phyloP scores from a whole-genome alignment of 2,329 filamentous ascomycete species.

The Alternaria metachromatica region DNA sequence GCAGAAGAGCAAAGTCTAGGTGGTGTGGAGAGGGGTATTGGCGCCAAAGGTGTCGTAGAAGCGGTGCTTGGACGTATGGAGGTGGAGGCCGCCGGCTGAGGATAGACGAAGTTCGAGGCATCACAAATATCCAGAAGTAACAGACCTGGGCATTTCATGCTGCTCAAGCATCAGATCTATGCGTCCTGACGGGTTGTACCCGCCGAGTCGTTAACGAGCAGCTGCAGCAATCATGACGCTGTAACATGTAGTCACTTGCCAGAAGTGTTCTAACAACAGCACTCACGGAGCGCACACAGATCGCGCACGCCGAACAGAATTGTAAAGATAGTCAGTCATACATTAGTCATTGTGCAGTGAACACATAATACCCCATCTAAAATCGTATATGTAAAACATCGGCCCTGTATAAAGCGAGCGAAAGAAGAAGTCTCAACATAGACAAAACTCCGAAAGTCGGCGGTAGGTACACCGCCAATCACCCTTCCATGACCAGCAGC shows the following conservation, averaged over 20 bases:
- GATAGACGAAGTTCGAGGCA: not conserved
- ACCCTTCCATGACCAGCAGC: slow-evolving; percentile 36
- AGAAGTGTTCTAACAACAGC: not conserved
- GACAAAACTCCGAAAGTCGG: not conserved
- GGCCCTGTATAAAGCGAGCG: not conserved
- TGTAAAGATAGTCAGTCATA: not conserved
- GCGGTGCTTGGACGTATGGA: slow-evolving; percentile 38
- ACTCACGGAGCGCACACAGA: not conserved
- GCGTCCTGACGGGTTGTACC: not conserved
- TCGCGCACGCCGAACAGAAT: not conserved
- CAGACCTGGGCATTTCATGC: not conserved
- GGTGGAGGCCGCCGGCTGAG: slow-evolving; percentile 32
- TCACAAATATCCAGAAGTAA: not conserved
- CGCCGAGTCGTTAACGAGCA: not conserved
- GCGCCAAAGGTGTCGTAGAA: slow-evolving; percentile 42
- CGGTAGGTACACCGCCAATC: not conserved
- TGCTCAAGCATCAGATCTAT: not conserved
- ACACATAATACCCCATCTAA: slow-evolving; percentile 16
- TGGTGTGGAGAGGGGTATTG: slow-evolving; percentile 43
- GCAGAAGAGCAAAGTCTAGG: slow-evolving; percentile 66
- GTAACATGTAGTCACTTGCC: not conserved
- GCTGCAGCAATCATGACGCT: not conserved
- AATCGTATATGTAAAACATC: not conserved
- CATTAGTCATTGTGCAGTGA: slow-evolving; percentile 15
- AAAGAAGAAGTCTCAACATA: not conserved